phyloP scores from a whole-genome alignment of 306 rosid species.

The Malus orientalis region DNA sequence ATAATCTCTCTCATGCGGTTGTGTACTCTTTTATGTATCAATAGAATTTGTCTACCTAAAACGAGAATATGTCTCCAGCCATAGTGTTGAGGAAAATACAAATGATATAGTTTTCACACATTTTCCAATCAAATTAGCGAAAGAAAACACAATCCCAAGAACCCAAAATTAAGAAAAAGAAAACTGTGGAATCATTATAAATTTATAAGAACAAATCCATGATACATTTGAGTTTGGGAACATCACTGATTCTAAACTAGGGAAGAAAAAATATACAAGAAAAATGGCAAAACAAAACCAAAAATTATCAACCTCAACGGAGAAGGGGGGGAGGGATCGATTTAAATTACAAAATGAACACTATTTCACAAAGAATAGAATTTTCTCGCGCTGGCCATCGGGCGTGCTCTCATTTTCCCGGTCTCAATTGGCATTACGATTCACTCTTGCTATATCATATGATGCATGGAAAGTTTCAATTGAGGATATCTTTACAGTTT shows the following conservation, averaged over 20 bases:
- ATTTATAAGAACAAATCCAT: neutral
- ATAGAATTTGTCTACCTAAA: neutral
- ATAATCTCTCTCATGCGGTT: no score
- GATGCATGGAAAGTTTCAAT: conserved; percentile 23
- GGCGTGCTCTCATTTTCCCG: conserved; percentile 7
- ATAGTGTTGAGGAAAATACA: neutral
- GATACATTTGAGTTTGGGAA: neutral
- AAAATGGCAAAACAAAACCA: neutral
- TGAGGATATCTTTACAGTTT: conserved; percentile 18
- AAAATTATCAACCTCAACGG: neutral
- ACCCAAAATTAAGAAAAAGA: neutral
- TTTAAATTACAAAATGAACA: conserved; percentile 33
- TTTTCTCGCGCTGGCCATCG: neutral
- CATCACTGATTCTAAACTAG: neutral
- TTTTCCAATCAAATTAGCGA: neutral
- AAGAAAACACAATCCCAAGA: neutral
- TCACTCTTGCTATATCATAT: conserved; percentile 16
- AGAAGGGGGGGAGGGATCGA: conserved; percentile 11
- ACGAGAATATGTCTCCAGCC: neutral
- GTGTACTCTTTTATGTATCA: neutral
- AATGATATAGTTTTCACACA: neutral
- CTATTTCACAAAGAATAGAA: conserved; percentile 37
- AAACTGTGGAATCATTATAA: neutral
- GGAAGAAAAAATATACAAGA: neutral
- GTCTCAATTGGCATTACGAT: conserved; percentile 19